Conservation (phyloP, 805 yeast genomes). For the Yarrowia porcina region DNA sequence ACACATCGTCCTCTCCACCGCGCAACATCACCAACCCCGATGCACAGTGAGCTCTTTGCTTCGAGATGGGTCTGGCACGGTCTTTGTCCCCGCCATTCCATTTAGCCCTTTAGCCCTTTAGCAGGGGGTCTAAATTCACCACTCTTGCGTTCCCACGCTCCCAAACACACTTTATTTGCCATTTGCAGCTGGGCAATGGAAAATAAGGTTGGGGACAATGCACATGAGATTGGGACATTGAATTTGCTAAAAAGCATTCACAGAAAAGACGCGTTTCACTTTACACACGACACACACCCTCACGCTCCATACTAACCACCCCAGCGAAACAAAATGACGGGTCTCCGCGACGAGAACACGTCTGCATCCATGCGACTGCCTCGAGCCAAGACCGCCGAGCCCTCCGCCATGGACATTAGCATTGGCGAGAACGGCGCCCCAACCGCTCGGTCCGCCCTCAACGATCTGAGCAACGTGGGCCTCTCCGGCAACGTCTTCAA, state of each 20-base stretch:
- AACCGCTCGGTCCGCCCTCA: slow-evolving; percentile 16
- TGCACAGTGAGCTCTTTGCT: not conserved
- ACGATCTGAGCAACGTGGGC: slow-evolving; percentile 24
- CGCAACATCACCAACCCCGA: not conserved
- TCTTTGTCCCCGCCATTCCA: slow-evolving; percentile 14
- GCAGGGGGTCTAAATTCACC: not conserved
- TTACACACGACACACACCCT: not conserved
- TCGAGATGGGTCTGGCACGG: not conserved
- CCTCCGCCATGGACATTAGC: not conserved
- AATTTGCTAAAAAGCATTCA: slow-evolving; percentile 9
- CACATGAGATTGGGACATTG: slow-evolving; percentile 16
- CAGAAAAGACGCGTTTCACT: slow-evolving; percentile 11
- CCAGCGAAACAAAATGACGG: slow-evolving; percentile 25
- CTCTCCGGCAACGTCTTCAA: slow-evolving; percentile 9
- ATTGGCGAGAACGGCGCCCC: not conserved
- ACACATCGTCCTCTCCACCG: not conserved
- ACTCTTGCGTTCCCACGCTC: not conserved
- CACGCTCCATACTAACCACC: slow-evolving; percentile 1
- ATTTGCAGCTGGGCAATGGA: not conserved
- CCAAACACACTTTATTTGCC: slow-evolving; percentile 8
- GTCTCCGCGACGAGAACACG: slow-evolving; percentile 25
- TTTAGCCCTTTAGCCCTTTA: not conserved
- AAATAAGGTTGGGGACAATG: not conserved
- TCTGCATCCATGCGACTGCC: slow-evolving; percentile 16
- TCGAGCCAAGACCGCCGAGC: slow-evolving; percentile 15